Evolutionary conservation across 2,329 filamentous ascomycete species (phyloP).

Genomic region (Ambrosiella xylebori): DNA sequence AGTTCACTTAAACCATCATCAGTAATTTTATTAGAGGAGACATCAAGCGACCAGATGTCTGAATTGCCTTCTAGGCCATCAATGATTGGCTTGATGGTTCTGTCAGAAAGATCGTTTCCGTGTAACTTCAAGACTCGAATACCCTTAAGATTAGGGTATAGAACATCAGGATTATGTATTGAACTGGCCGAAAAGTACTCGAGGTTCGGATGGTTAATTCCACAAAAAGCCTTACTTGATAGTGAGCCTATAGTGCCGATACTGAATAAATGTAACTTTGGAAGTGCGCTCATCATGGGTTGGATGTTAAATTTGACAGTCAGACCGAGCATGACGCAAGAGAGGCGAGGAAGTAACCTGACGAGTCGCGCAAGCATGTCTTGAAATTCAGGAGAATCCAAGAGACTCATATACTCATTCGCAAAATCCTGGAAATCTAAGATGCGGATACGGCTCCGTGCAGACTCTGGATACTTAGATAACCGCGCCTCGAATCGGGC

Average conservation of each 20-base stretch:
- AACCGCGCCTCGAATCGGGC: slow-evolving; percentile 1
- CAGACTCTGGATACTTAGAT: not conserved
- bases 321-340: too few species aligned
- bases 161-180: slow-evolving; percentile 31
- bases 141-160: slow-evolving; percentile 25
- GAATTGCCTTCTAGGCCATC: slow-evolving; percentile 13
- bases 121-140: slow-evolving; percentile 36
- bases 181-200: slow-evolving; percentile 30
- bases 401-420: not conserved
- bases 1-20: slow-evolving; percentile 20
- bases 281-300: too few species aligned
- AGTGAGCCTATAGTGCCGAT: too few species aligned
- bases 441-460: slow-evolving; percentile 5
- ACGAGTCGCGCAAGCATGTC: too few species aligned
- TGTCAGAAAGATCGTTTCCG: slow-evolving; percentile 29
- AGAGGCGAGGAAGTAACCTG: too few species aligned
- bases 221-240: too few species aligned
- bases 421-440: slow-evolving; percentile 8
- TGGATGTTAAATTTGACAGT: too few species aligned
- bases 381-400: too few species aligned
- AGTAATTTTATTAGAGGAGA: slow-evolving; percentile 34
- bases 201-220: slow-evolving; percentile 19
- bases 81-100: slow-evolving; percentile 21
- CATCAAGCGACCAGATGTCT: slow-evolving; percentile 40
- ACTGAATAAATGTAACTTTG: too few species aligned